These are phyloP conservation scores for Plasmodium billcollinsi DNA, from an alignment of 169 alveolate species.

Conservation along the genomic window DNA sequence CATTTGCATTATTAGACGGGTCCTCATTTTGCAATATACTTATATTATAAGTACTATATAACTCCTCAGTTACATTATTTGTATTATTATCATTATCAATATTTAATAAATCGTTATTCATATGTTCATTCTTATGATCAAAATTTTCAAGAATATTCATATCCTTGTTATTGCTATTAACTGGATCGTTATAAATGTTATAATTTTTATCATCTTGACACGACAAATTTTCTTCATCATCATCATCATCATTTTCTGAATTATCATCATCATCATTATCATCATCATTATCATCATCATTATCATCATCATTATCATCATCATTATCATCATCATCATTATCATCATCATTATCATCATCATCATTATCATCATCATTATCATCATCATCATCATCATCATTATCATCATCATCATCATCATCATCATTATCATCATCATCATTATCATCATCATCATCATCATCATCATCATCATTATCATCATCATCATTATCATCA, in stretches of 20 bases:
- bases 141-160: background rate
- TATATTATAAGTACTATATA: background rate
- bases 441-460: constrained; percentile 1
- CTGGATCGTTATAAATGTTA: constrained; percentile 8
- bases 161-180: background rate
- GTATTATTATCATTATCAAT: background rate
- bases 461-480: background rate
- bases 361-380: no score
- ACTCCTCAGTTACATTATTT: background rate
- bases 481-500: background rate
- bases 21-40: background rate
- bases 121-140: background rate
- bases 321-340: no score
- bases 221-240: background rate
- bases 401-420: background rate
- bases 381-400: no score
- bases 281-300: background rate
- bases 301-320: background rate
- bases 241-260: background rate
- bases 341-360: no score
- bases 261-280: background rate
- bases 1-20: background rate
- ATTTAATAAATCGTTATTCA: background rate
- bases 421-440: background rate
- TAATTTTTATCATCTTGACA: background rate